Conservation (phyloP, 768 basidiomycete species). For the Hypsizygus marmoreus region DNA sequence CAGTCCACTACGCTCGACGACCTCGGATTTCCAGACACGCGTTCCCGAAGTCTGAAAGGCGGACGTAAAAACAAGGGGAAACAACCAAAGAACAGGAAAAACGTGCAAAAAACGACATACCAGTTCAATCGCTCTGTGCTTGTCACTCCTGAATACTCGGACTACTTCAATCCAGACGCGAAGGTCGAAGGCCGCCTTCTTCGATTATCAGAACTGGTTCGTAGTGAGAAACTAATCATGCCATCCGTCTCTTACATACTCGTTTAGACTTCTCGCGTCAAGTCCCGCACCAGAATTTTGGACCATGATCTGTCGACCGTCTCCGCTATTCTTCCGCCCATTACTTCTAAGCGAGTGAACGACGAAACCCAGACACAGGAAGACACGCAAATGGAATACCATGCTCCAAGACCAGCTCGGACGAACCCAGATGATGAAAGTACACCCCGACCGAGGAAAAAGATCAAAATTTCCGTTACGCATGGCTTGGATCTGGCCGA, state of each 20-base stretch:
- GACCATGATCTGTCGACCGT: constrained; percentile 12
- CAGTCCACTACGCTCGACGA: constrained; percentile 51
- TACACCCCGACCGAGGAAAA: constrained; percentile 48
- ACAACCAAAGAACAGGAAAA: constrained; percentile 48
- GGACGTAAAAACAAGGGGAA: constrained; percentile 41
- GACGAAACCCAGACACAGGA: constrained; percentile 40
- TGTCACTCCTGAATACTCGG: constrained; percentile 48
- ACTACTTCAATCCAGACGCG: constrained; percentile 70
- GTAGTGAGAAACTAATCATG: constrained; percentile 18
- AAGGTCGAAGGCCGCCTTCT: constrained; percentile 62
- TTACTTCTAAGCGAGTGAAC: constrained; percentile 9
- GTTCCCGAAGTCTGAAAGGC: constrained; percentile 36
- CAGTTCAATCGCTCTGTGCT: constrained; percentile 54
- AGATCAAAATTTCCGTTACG: constrained; percentile 71
- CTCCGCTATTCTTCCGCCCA: constrained; percentile 4
- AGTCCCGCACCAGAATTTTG: constrained; percentile 6
- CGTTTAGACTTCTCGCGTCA: constrained; percentile 6
- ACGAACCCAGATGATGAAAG: constrained; percentile 29
- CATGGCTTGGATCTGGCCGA: constrained; percentile 75
- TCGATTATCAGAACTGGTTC: constrained; percentile 59
- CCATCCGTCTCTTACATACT: constrained; percentile 3
- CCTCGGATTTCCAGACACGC: constrained; percentile 47
- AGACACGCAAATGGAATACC: constrained; percentile 24
- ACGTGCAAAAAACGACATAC: constrained; percentile 58
- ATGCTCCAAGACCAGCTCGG: constrained; percentile 31